phyloP scores from a whole-genome alignment of 768 basidiomycete species.

The Scleroderma bovista region DNA sequence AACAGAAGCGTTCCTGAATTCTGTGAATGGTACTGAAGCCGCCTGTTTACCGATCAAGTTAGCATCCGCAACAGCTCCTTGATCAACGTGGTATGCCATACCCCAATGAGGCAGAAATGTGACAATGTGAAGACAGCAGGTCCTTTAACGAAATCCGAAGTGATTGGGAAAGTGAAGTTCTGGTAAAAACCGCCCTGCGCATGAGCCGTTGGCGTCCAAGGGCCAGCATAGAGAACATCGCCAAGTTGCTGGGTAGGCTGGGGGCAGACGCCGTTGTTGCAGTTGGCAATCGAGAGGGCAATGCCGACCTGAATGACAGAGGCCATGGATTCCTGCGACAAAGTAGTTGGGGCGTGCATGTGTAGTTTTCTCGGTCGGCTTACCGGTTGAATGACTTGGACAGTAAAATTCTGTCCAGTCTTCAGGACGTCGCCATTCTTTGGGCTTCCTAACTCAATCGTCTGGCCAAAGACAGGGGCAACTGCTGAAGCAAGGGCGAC shows the following conservation, averaged over 20 bases:
- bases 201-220: slow-evolving; percentile 20
- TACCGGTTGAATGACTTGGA: slow-evolving; percentile 19
- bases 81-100: not conserved
- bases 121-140: slow-evolving; percentile 26
- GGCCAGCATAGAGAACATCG: slow-evolving; percentile 23
- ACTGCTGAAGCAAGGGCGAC: slow-evolving; percentile 5
- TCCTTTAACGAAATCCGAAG: slow-evolving; percentile 4
- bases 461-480: slow-evolving; percentile 18
- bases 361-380: not conserved
- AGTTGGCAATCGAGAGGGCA: slow-evolving; percentile 19
- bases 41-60: not conserved
- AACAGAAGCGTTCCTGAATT: slow-evolving; percentile 4
- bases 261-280: slow-evolving; percentile 19
- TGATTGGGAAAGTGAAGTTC: slow-evolving; percentile 22
- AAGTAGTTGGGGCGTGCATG: not conserved
- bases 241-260: slow-evolving; percentile 17
- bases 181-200: slow-evolving; percentile 19
- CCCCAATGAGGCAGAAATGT: slow-evolving; percentile 25
- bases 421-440: slow-evolving; percentile 12
- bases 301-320: slow-evolving; percentile 26
- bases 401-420: slow-evolving; percentile 14
- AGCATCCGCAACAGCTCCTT: not conserved
- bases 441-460: slow-evolving; percentile 22
- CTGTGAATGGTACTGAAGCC: slow-evolving; percentile 2
- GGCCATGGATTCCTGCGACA: slow-evolving; percentile 12